phyloP scores from a whole-genome alignment of 2,329 filamentous ascomycete species.

The Colletotrichum gigasporum region DNA sequence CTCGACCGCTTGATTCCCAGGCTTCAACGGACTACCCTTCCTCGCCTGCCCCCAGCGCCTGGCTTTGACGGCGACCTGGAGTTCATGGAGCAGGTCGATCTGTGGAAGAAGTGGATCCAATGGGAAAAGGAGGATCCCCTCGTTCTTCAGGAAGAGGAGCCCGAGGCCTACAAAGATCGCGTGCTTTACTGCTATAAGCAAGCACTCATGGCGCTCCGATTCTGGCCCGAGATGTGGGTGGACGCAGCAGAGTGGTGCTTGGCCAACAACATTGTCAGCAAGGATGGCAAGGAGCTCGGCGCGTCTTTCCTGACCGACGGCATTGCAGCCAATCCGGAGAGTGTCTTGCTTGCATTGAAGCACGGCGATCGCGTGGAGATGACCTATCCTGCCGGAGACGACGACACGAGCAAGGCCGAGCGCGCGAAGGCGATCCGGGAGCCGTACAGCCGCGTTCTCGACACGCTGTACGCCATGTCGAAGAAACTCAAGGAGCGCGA shows the following conservation, averaged over 20 bases:
- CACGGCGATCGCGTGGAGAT: conserved; percentile 88
- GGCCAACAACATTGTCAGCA: conserved; percentile 72
- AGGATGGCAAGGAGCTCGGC: conserved; percentile 70
- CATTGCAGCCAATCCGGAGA: conserved; percentile 91
- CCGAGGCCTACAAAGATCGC: conserved; percentile 77
- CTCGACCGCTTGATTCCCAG: conserved; percentile 88
- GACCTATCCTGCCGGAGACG: conserved; percentile 79
- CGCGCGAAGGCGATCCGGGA: conserved; percentile 83
- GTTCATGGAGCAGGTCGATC: conserved; percentile 82
- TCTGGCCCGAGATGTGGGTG: conserved; percentile 96
- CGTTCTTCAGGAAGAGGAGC: conserved; percentile 84
- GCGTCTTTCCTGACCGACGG: conserved; percentile 84
- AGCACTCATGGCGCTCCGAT: conserved; percentile 89
- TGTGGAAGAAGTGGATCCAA: conserved; percentile 93
- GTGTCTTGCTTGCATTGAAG: conserved; percentile 88
- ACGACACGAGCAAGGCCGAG: conserved; percentile 76
- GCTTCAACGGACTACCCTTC: conserved; percentile 79
- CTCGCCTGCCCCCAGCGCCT: conserved; percentile 81
- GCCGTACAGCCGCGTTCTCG: conserved; percentile 84
- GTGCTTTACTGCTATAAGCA: conserved; percentile 94
- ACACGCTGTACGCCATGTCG: conserved; percentile 87
- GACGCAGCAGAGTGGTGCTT: conserved; percentile 95
- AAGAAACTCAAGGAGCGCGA: conserved; percentile 76
- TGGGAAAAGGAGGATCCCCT: conserved; percentile 97
- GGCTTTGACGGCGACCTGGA: conserved; percentile 90